Percentiles rank a stretch among this genome's conserved stretches.
Conservation (phyloP, 306 rosid species). For the Alnus rubra region DNA sequence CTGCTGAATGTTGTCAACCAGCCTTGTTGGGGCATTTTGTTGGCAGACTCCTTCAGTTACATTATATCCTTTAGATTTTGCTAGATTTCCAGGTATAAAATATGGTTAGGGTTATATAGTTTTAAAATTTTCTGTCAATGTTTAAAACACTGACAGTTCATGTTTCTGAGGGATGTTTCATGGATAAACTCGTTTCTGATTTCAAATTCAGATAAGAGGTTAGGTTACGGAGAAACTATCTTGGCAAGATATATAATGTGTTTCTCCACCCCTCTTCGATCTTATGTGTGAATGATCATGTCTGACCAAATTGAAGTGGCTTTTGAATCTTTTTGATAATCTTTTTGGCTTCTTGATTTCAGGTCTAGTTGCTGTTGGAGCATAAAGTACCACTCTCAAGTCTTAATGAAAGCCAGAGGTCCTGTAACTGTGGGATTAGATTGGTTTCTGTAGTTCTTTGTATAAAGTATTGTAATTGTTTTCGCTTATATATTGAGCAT, state of each 20-base stretch:
- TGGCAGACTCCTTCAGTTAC: background rate
- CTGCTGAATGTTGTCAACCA: background rate
- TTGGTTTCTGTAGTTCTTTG: background rate
- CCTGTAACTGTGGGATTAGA: background rate
- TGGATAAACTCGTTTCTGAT: background rate
- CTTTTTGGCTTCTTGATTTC: background rate
- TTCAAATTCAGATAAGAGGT: background rate
- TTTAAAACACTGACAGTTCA: background rate
- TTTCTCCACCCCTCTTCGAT: background rate
- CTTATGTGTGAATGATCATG: background rate
- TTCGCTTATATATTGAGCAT: background rate
- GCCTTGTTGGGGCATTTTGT: background rate
- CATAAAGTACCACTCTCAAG: background rate
- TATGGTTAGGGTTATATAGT: background rate
- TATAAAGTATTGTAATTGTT: background rate
- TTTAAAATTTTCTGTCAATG: background rate
- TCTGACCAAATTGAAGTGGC: background rate
- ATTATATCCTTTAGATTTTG: background rate
- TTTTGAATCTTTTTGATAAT: background rate
- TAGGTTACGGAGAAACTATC: background rate
- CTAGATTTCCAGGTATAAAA: background rate
- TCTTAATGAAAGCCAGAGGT: background rate
- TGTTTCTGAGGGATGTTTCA: constrained; percentile 1
- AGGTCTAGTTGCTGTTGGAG: background rate
- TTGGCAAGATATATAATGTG: background rate